Evolutionary conservation across 768 basidiomycete genomes (phyloP), one percentile per base, ranked within the genome.

Genomic region (Tulasnella sp.): DNA sequence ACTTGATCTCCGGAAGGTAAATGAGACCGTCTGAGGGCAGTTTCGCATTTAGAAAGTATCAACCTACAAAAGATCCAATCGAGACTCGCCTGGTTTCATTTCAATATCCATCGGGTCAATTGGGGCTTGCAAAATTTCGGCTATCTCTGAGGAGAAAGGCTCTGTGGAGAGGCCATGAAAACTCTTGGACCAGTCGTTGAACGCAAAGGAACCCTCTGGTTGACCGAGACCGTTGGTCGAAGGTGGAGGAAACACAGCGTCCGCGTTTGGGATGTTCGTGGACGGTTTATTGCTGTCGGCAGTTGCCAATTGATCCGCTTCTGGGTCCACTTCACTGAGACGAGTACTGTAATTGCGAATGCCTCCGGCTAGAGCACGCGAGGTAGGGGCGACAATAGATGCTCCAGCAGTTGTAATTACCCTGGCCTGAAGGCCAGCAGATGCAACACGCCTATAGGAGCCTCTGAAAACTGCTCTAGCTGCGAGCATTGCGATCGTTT

Each of bases 1-100:
- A 98, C 78, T 97, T 96, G 77, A 98, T 98, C 80, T 98, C 96
- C 22, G 96, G 96, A 7, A 98, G 87, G 80, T 98, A 98, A 12
- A 97, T 81, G 47, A 98, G 83, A 5, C 96, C 96, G 76, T 98
- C 96, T 96, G 75, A 9, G 72, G 8, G 6, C 26, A 11, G 40
- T n/a, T n/a, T 14, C 52, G 40, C 71, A 22, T 74, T 19, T 26
- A 42, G 32, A 17, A 35, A 22, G 59, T 29, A 34, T 41, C 29
- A 32, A 40, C 6, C 12, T 22, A 29, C 39, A 64, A 47, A 74
- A 37, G 41, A 34, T 12, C 35, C 44, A 14, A 71, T n/a, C 1
- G 8, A 29, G 16, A 81, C 88, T 67, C 62, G 91, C 95, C 95
- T 71, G 96, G 96, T 78, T 98, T 98, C 39, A 96, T 89, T 81